Conservation (phyloP, 305 asterid species). For the Fraxinus sp. region DNA sequence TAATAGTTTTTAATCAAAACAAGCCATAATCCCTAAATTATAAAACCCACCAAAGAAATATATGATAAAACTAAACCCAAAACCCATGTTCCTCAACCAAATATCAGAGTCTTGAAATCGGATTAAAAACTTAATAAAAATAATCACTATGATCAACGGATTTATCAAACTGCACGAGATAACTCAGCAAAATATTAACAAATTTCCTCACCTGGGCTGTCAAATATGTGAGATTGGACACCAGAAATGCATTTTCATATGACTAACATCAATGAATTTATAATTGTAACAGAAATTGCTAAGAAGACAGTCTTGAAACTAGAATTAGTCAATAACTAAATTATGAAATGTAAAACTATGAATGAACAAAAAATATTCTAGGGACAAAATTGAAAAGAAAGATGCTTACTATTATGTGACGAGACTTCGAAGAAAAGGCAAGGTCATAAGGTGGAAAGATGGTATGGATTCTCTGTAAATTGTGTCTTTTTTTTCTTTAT, state of each 20-base stretch:
- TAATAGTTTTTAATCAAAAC: background rate
- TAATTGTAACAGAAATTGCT: background rate
- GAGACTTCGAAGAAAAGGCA: conserved; percentile 26
- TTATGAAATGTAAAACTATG: background rate
- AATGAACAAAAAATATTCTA: background rate
- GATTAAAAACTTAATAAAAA: background rate
- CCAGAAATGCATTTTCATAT: conserved; percentile 6
- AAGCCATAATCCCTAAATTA: background rate
- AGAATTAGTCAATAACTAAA: background rate
- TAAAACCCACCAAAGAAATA: background rate
- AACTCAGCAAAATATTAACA: background rate
- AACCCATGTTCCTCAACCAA: background rate
- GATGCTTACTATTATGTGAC: conserved; percentile 22
- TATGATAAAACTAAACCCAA: background rate
- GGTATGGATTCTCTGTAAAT: conserved; percentile 26
- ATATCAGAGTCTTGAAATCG: background rate
- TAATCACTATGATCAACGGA: background rate
- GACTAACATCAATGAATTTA: conserved; percentile 6
- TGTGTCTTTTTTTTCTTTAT: background rate
- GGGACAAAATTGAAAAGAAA: background rate
- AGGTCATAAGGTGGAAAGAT: conserved; percentile 26
- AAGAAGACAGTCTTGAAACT: background rate
- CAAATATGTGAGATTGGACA: conserved; percentile 6
- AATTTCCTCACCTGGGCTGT: conserved; percentile 39
- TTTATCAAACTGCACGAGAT: background rate